These are phyloP conservation scores for Trichoderma parareesei DNA, from an alignment of 495 filamentous ascomycete genomes.

Conservation along the genomic window DNA sequence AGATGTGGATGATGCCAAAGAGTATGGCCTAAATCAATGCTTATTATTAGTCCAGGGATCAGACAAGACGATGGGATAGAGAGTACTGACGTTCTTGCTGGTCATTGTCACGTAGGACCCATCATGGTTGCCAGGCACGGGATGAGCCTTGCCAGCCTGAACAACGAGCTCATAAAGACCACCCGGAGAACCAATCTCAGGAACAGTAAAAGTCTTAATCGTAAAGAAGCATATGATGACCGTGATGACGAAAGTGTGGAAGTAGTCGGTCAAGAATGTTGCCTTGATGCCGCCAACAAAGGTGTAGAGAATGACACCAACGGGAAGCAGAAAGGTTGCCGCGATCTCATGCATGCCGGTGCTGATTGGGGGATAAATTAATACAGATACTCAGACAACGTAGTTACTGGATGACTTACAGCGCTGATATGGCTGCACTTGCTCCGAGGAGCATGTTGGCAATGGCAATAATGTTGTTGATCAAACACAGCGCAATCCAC, in stretches of 20 bases:
- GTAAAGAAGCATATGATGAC: conserved; percentile 3
- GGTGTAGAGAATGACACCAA: not conserved
- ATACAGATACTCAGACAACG: not conserved
- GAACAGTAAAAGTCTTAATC: not conserved
- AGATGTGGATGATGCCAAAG: not conserved
- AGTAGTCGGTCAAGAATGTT: conserved; percentile 4
- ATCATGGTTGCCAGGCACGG: not conserved
- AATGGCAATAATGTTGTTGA: conserved; percentile 7
- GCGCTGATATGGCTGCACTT: conserved; percentile 2
- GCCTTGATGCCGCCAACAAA: conserved; percentile 3
- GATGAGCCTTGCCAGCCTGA: not conserved
- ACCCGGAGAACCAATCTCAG: not conserved
- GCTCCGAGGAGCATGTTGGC: conserved; percentile 1
- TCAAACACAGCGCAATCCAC: not conserved
- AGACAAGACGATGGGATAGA: not conserved
- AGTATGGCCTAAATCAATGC: not conserved
- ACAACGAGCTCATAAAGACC: not conserved
- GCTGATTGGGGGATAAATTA: not conserved
- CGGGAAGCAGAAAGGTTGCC: not conserved
- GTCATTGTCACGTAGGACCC: not conserved
- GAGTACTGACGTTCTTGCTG: not conserved
- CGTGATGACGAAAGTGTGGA: conserved; percentile 1
- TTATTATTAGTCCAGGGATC: not conserved
- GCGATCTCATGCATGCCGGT: not conserved
- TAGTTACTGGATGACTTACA: not conserved